Evolutionary conservation across 2,329 filamentous ascomycete species (phyloP).

Genomic region (Aureobasidium sp.): DNA sequence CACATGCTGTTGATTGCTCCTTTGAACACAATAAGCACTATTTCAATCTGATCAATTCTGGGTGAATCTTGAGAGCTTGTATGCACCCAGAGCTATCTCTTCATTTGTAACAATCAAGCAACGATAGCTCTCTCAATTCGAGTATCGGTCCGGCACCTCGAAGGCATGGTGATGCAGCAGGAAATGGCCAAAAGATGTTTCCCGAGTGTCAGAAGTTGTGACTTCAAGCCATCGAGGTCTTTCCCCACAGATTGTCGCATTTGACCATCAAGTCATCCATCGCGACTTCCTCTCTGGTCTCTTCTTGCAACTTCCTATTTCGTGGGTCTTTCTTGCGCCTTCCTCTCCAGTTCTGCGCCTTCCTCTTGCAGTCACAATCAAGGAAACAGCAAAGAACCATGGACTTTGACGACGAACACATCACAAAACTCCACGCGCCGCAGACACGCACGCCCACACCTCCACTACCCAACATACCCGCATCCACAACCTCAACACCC

Average conservation of each 20-base stretch:
- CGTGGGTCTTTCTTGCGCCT: background rate
- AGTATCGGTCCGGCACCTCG: no score
- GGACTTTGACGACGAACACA: slow-evolving; percentile 9
- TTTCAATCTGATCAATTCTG: no score
- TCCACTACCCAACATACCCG: background rate
- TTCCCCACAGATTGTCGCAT: background rate
- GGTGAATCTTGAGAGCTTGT: background rate
- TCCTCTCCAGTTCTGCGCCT: background rate
- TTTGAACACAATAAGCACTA: background rate
- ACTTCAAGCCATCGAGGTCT: background rate
- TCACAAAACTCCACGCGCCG: background rate
- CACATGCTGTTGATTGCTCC: background rate
- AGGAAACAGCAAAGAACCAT: background rate
- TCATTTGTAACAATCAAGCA: no score
- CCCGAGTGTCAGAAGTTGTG: slow-evolving; percentile 7
- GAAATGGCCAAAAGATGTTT: slow-evolving; percentile 11
- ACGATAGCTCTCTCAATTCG: no score
- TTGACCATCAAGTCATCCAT: background rate
- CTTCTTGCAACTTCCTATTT: background rate
- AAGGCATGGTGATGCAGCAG: background rate
- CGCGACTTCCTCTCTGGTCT: background rate
- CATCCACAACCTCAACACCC: background rate
- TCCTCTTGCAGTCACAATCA: no score
- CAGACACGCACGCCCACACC: background rate
- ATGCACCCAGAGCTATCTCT: background rate